These are phyloP conservation scores for Ophiostoma tasmaniense DNA, from an alignment of 2,329 filamentous ascomycete genomes.

Conservation along the genomic window DNA sequence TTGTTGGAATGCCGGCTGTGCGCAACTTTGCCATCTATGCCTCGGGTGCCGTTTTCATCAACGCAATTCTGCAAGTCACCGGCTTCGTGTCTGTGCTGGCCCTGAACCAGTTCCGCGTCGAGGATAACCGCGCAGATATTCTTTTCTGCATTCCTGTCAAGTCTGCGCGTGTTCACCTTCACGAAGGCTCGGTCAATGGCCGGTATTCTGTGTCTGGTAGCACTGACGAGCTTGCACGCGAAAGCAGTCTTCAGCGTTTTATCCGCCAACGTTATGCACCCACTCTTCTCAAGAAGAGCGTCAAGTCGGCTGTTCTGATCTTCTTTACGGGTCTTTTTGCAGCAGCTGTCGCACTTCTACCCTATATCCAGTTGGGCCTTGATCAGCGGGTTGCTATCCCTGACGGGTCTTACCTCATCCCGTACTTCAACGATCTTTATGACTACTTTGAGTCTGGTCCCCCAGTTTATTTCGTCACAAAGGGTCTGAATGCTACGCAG, in stretches of 20 bases:
- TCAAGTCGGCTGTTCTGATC: slow-evolving; percentile 67
- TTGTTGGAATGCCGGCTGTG: slow-evolving; percentile 96
- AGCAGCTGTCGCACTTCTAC: slow-evolving; percentile 74
- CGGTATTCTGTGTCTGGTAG: slow-evolving; percentile 39
- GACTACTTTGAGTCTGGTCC: slow-evolving; percentile 85
- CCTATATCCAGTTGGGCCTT: slow-evolving; percentile 74
- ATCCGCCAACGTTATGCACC: slow-evolving; percentile 89
- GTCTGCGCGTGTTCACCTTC: slow-evolving; percentile 60
- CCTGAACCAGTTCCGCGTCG: slow-evolving; percentile 83
- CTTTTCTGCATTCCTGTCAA: slow-evolving; percentile 81
- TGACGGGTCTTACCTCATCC: slow-evolving; percentile 86
- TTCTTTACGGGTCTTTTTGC: slow-evolving; percentile 84
- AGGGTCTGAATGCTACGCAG: slow-evolving; percentile 68
- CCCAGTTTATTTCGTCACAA: slow-evolving; percentile 91
- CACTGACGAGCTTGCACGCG: slow-evolving; percentile 65
- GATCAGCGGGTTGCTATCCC: slow-evolving; percentile 94
- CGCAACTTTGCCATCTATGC: slow-evolving; percentile 96
- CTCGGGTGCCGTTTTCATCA: slow-evolving; percentile 92
- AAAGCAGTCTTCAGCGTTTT: slow-evolving; percentile 74
- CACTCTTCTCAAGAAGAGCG: slow-evolving; percentile 65
- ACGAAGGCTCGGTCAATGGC: slow-evolving; percentile 33
- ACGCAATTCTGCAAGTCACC: slow-evolving; percentile 91
- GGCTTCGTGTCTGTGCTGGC: slow-evolving; percentile 92
- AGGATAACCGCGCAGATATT: slow-evolving; percentile 82
- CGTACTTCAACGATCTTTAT: slow-evolving; percentile 94